phyloP scores from a whole-genome alignment of 2,329 filamentous ascomycete species.

The Neurospora sp. region DNA sequence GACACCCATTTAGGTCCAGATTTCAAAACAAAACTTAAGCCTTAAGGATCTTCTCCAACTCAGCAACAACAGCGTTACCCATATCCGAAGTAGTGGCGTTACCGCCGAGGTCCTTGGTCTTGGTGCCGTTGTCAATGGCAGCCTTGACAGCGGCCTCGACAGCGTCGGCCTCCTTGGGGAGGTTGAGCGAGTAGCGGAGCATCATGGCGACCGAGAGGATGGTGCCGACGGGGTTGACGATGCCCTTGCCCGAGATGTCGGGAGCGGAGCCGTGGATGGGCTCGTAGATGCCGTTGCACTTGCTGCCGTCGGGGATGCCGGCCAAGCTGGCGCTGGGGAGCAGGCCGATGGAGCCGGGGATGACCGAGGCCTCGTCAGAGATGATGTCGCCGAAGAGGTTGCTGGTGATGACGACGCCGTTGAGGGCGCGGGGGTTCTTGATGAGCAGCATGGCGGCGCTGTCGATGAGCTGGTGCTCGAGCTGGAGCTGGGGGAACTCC shows the following conservation, averaged over 20 bases:
- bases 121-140: constrained; percentile 67
- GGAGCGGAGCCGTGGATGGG: constrained; percentile 93
- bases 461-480: constrained; percentile 88
- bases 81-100: constrained; percentile 59
- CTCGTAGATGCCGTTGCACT: constrained; percentile 92
- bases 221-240: constrained; percentile 87
- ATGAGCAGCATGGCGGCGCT: constrained; percentile 96
- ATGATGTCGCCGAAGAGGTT: constrained; percentile 97
- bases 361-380: constrained; percentile 87
- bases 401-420: constrained; percentile 84
- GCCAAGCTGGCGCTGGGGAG: constrained; percentile 80
- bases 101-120: constrained; percentile 81
- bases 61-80: constrained; percentile 68
- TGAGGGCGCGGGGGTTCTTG: constrained; percentile 80
- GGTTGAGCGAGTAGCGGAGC: constrained; percentile 81
- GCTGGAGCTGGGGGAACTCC: constrained; percentile 79
- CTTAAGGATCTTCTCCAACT: constrained; percentile 61
- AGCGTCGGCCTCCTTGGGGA: constrained; percentile 64
- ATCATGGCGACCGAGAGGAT: constrained; percentile 93
- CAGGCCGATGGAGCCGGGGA: constrained; percentile 81
- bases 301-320: constrained; percentile 73
- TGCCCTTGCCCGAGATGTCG: constrained; percentile 83
- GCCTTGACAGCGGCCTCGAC: constrained; percentile 74
- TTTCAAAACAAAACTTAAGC: constrained; percentile 3
- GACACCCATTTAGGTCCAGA: not conserved